Conservation (phyloP, 2,329 filamentous ascomycete genomes). For the Alternaria arborescens region DNA sequence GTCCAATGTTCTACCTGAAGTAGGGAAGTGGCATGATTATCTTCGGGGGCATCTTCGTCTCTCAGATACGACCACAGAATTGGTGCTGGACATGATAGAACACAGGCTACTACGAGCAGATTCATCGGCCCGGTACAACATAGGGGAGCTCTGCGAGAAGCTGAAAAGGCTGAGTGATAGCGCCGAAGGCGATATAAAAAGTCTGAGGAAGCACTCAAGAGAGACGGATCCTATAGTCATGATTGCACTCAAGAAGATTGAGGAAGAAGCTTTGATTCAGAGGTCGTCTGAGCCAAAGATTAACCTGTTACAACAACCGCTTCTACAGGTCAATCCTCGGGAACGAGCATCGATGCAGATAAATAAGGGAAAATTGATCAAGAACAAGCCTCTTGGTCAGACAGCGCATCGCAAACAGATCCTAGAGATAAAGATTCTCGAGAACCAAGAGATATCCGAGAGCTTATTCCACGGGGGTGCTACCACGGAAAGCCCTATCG, state of each 20-base stretch:
- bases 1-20: neutral
- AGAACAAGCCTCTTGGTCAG: neutral
- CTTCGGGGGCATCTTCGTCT: neutral
- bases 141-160: too few relatives aligned
- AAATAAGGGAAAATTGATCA: slow-evolving; percentile 3
- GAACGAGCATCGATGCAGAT: slow-evolving; percentile 7
- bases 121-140: too few relatives aligned
- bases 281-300: neutral
- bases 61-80: neutral
- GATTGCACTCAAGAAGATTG: too few relatives aligned
- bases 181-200: too few relatives aligned
- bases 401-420: neutral
- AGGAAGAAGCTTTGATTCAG: neutral
- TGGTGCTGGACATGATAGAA: neutral
- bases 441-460: too few relatives aligned
- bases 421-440: too few relatives aligned
- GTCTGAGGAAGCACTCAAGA: neutral
- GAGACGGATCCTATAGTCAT: slow-evolving; percentile 4
- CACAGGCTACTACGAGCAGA: neutral
- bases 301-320: slow-evolving; percentile 1
- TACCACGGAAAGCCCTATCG: too few relatives aligned
- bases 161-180: too few relatives aligned
- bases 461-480: too few relatives aligned
- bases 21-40: neutral
- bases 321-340: neutral